Conservation (phyloP, 768 basidiomycete genomes). For the Serendipita sp. region DNA sequence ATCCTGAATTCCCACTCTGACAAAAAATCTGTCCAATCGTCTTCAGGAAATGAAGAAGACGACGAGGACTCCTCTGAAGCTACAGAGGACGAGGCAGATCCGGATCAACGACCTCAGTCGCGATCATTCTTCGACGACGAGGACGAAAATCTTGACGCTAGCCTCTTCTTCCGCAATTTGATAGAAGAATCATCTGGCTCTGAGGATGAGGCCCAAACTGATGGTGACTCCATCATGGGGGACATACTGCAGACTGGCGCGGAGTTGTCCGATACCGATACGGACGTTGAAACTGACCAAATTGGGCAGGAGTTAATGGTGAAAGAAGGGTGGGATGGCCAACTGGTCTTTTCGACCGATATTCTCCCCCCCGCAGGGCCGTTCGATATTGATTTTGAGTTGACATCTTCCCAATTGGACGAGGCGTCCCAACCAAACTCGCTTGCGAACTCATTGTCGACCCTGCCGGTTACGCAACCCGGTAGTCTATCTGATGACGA, state of each 20-base stretch:
- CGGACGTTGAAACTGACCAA: background rate
- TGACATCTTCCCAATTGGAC: background rate
- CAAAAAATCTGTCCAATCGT: background rate
- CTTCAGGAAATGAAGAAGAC: slow-evolving; percentile 4
- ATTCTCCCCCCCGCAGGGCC: background rate
- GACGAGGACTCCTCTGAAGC: background rate
- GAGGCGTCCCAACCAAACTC: background rate
- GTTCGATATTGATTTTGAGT: background rate
- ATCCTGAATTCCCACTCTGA: background rate
- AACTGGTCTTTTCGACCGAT: slow-evolving; percentile 4
- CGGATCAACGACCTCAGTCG: background rate
- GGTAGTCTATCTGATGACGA: background rate
- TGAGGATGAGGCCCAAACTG: background rate
- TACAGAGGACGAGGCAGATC: background rate
- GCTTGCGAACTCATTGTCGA: background rate
- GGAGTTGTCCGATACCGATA: background rate
- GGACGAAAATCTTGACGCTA: background rate
- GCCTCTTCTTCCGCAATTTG: background rate
- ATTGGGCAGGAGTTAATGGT: background rate
- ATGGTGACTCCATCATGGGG: background rate
- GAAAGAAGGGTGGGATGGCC: slow-evolving; percentile 1
- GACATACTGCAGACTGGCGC: background rate
- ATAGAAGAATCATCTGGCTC: background rate
- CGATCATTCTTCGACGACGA: background rate
- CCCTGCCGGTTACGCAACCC: slow-evolving; percentile 5